These are phyloP conservation scores for Uromyces viciae-fabae DNA, from an alignment of 1,284 basidiomycete genomes.

Conservation along the genomic window DNA sequence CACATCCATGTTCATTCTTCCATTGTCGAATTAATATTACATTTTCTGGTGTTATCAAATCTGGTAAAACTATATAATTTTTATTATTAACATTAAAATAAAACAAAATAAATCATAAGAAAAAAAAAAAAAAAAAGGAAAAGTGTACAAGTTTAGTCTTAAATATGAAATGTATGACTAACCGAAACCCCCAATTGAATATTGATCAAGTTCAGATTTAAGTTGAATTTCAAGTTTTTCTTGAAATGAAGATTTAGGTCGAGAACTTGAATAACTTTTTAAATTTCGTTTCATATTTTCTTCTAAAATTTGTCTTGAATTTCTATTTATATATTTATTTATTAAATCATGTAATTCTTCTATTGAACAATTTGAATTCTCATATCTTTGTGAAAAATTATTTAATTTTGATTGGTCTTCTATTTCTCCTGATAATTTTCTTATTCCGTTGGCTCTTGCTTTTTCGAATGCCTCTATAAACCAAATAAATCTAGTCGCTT, in stretches of 20 bases:
- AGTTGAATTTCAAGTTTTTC: conserved; percentile 4
- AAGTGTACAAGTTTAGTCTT: not conserved
- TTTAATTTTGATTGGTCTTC: not conserved
- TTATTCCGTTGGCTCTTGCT: not conserved
- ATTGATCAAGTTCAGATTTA: not conserved
- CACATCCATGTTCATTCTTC: conserved; percentile 19
- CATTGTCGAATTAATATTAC: conserved; percentile 13
- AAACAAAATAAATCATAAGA: not conserved
- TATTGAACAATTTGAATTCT: not conserved
- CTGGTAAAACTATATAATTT: conserved; percentile 13
- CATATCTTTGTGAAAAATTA: not conserved
- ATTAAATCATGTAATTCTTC: conserved; percentile 16
- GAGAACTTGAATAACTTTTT: not conserved
- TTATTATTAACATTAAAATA: not conserved
- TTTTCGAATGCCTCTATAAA: conserved; percentile 8
- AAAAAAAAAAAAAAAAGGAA: not conserved
- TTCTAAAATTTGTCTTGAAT: not conserved
- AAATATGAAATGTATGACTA: not conserved
- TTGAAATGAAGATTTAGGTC: not conserved
- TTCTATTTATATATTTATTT: not conserved
- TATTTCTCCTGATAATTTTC: not conserved
- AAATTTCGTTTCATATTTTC: not conserved
- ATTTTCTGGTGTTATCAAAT: conserved; percentile 24
- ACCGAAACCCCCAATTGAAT: conserved; percentile 22
- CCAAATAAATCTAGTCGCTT: conserved; percentile 20